These are phyloP conservation scores for Pestalotiopsis sp. DNA, from an alignment of 2,329 filamentous ascomycete species.

Conservation along the genomic window DNA sequence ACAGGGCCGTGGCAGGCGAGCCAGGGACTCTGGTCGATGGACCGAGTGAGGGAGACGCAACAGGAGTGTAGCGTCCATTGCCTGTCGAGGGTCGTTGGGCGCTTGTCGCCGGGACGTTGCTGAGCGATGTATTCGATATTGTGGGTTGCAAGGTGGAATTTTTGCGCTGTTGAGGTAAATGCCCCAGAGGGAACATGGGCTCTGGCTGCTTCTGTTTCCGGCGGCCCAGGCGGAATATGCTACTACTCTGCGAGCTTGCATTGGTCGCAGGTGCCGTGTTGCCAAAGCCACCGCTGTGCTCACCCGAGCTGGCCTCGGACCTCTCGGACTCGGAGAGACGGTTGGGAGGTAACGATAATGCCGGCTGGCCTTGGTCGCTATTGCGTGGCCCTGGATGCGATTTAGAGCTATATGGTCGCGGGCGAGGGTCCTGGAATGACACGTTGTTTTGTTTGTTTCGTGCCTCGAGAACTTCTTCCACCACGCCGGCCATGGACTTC, in stretches of 20 bases:
- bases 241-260: slow-evolving; percentile 60
- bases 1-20: slow-evolving; percentile 53
- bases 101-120: slow-evolving; percentile 22
- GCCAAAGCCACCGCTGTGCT: slow-evolving; percentile 58
- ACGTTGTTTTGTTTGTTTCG: slow-evolving; percentile 43
- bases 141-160: slow-evolving; percentile 33
- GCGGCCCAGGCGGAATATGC: slow-evolving; percentile 81
- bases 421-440: slow-evolving; percentile 61
- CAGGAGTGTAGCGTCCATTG: slow-evolving; percentile 34
- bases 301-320: slow-evolving; percentile 81
- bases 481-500: slow-evolving; percentile 38
- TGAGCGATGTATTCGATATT: slow-evolving; percentile 48
- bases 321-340: slow-evolving; percentile 84
- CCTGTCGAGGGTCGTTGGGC: slow-evolving; percentile 29
- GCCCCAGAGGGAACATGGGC: slow-evolving; percentile 81
- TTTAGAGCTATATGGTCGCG: slow-evolving; percentile 29
- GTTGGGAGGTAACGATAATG: slow-evolving; percentile 64
- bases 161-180: slow-evolving; percentile 76
- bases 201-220: slow-evolving; percentile 74
- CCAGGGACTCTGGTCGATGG: slow-evolving; percentile 35
- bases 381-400: slow-evolving; percentile 49
- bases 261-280: slow-evolving; percentile 65
- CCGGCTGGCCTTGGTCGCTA: slow-evolving; percentile 61
- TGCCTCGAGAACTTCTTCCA: slow-evolving; percentile 34
- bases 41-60: slow-evolving; percentile 36